A percentile compares a stretch with the other conserved stretches of the same genome.
Evolutionary conservation across 768 basidiomycete genomes (phyloP).

Genomic region (Daedaleopsis nitida): DNA sequence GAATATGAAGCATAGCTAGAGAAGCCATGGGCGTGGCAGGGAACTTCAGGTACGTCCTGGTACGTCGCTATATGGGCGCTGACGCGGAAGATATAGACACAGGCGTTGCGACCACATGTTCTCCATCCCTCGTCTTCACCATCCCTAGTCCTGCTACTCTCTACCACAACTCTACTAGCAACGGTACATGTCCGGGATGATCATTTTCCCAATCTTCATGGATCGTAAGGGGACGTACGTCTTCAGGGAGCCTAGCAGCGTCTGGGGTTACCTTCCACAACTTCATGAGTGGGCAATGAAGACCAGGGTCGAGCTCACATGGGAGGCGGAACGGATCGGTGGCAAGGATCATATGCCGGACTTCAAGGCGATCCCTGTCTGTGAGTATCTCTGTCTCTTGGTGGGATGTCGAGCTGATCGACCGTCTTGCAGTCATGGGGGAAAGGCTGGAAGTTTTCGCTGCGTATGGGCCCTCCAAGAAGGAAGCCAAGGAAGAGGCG

Average conservation of each 20-base stretch:
- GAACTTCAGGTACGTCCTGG: no score
- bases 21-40: no score
- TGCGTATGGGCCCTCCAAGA: slow-evolving; percentile 18
- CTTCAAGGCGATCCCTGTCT: slow-evolving; percentile 24
- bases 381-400: slow-evolving; percentile 14
- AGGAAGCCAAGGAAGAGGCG: slow-evolving; percentile 27
- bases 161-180: no score
- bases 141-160: no score
- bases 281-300: slow-evolving; percentile 26
- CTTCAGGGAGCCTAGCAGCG: slow-evolving; percentile 11
- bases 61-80: no score
- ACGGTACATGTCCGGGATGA: not conserved
- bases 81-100: no score
- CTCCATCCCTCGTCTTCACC: no score
- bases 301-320: slow-evolving; percentile 3
- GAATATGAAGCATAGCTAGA: not conserved
- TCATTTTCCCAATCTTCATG: slow-evolving; percentile 11
- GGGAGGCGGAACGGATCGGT: slow-evolving; percentile 17
- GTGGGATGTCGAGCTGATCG: not conserved
- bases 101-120: no score
- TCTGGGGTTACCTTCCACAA: slow-evolving; percentile 28
- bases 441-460: slow-evolving; percentile 20
- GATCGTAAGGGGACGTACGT: slow-evolving; percentile 9
- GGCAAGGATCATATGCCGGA: slow-evolving; percentile 24
- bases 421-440: slow-evolving; percentile 15